These are phyloP conservation scores for Rugosomyces carneus DNA, from an alignment of 1,284 basidiomycete genomes.

Conservation along the genomic window DNA sequence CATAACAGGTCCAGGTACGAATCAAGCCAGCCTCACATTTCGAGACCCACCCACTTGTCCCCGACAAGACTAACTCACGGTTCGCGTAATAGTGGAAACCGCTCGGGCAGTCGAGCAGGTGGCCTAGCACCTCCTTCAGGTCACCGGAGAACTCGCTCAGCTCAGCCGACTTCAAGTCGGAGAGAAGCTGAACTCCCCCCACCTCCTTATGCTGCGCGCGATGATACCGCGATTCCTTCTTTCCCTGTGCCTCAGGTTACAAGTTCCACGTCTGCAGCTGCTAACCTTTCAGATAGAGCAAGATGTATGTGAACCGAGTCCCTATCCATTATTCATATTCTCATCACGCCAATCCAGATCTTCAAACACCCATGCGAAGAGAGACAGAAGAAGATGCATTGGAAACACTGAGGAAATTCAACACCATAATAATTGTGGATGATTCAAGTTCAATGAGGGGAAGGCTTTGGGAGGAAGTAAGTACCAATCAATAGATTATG, in stretches of 20 bases:
- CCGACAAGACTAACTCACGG: not conserved
- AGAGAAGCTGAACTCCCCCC: not conserved
- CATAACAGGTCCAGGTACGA: not conserved
- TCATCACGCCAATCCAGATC: slow-evolving; percentile 6
- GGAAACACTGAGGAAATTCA: slow-evolving; percentile 36
- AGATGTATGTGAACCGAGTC: not conserved
- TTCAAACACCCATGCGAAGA: slow-evolving; percentile 22
- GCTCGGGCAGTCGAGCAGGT: not conserved
- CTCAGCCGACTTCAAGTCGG: not conserved
- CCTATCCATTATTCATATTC: not conserved
- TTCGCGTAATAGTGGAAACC: not conserved
- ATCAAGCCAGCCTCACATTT: not conserved
- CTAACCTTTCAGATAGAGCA: not conserved
- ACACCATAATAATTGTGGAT: slow-evolving; percentile 52
- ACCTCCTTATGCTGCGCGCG: slow-evolving; percentile 4
- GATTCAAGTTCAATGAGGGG: slow-evolving; percentile 54
- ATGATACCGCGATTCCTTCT: not conserved
- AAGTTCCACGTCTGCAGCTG: not conserved
- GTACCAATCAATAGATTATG: slow-evolving; percentile 1
- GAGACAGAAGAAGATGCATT: slow-evolving; percentile 36
- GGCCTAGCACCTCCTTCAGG: slow-evolving; percentile 1
- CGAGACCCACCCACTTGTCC: not conserved
- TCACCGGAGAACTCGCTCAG: slow-evolving; percentile 2
- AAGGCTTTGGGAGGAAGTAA: slow-evolving; percentile 41
- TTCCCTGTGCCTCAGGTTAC: not conserved